Evolutionary conservation across 352 stramenopile species (phyloP).

Genomic region (Saprolegnia parasitica): DNA sequence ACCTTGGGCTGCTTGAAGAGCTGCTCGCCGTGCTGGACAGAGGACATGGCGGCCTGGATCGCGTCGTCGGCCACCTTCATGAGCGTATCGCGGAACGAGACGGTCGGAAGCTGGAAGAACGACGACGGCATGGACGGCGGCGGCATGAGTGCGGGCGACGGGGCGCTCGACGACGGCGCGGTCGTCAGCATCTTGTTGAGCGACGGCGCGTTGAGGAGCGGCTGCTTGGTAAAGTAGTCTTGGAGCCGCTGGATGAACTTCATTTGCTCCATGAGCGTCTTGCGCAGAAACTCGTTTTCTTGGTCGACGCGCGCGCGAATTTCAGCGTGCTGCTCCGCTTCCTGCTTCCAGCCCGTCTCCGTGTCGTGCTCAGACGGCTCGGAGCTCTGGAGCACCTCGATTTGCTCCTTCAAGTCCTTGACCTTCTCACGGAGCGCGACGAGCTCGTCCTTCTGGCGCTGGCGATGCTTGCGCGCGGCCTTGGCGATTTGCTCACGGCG

Average conservation of each 20-base stretch:
- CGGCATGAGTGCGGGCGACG: conserved; percentile 22
- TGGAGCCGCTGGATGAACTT: conserved; percentile 88
- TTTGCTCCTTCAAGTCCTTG: conserved; percentile 87
- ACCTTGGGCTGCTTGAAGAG: conserved; percentile 79
- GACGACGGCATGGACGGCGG: conserved; percentile 37
- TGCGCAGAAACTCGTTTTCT: conserved; percentile 85
- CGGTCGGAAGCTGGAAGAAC: conserved; percentile 66
- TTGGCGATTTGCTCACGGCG: conserved; percentile 84
- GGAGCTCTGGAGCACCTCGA: conserved; percentile 83
- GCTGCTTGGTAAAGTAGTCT: conserved; percentile 89
- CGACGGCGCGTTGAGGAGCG: conserved; percentile 71
- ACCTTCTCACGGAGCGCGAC: conserved; percentile 81
- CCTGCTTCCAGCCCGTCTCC: conserved; percentile 84
- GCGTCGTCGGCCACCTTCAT: conserved; percentile 57
- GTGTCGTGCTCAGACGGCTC: conserved; percentile 87
- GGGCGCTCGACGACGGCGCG: conserved; percentile 32
- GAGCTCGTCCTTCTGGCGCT: conserved; percentile 85
- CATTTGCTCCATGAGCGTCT: conserved; percentile 89
- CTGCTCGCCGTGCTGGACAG: conserved; percentile 63
- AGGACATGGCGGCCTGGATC: conserved; percentile 55
- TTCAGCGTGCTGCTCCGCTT: conserved; percentile 83
- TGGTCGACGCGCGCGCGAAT: conserved; percentile 83
- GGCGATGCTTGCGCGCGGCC: conserved; percentile 78
- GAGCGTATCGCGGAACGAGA: conserved; percentile 75
- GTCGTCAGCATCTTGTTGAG: conserved; percentile 54